Conservation (phyloP, 140 eudicot species). For the Anethum foeniculum region DNA sequence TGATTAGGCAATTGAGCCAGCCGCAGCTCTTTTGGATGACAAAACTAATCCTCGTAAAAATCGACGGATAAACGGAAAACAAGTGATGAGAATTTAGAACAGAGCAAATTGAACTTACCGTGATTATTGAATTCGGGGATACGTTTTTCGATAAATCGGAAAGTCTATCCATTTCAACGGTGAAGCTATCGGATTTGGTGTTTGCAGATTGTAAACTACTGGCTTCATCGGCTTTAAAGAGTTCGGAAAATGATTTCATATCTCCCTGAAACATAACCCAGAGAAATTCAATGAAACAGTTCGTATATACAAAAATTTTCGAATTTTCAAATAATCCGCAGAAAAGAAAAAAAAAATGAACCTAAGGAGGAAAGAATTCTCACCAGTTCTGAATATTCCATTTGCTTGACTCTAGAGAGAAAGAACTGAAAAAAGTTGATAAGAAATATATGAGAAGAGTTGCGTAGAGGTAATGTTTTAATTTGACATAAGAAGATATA, state of each 20-base stretch:
- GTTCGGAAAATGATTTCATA: slow-evolving; percentile 20
- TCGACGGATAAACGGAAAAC: not conserved
- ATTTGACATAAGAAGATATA: slow-evolving; percentile 6
- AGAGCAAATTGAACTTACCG: slow-evolving; percentile 17
- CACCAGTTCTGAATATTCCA: slow-evolving; percentile 9
- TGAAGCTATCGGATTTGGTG: slow-evolving; percentile 44
- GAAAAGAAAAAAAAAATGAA: not conserved
- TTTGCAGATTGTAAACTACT: slow-evolving; percentile 16
- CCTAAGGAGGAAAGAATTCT: not conserved
- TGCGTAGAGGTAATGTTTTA: slow-evolving; percentile 2
- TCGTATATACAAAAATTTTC: no score
- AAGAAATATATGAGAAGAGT: not conserved
- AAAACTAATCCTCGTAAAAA: not conserved
- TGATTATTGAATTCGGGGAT: slow-evolving; percentile 31
- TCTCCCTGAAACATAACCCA: slow-evolving; percentile 9
- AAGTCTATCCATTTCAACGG: slow-evolving; percentile 46
- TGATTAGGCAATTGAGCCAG: not conserved
- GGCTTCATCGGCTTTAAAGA: slow-evolving; percentile 20
- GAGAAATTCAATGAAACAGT: not conserved
- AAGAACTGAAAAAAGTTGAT: slow-evolving; percentile 1
- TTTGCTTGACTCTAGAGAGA: not conserved
- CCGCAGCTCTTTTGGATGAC: no score
- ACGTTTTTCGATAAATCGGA: slow-evolving; percentile 25
- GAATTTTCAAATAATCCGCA: no score
- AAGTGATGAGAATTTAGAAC: not conserved